phyloP scores from a whole-genome alignment of 306 rosid species.

The Argentina anserina region DNA sequence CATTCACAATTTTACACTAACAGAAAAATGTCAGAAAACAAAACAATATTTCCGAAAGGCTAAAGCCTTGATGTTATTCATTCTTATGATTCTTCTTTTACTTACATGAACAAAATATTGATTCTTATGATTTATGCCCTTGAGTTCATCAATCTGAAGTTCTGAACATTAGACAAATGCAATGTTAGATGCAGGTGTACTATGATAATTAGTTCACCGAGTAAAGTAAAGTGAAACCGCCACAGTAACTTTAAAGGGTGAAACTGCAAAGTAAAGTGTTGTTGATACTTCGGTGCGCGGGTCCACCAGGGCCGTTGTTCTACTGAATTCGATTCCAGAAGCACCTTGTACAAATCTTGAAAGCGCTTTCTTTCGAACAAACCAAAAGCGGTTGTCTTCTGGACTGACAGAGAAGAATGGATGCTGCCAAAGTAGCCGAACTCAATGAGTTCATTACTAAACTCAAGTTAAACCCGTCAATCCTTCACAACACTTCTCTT shows the following conservation, averaged over 20 bases:
- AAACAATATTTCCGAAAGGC: not conserved
- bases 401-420: constrained; percentile 32
- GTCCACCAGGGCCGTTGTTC: not conserved
- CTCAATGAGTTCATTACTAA: constrained; percentile 48
- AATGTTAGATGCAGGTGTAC: too few relatives aligned
- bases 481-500: constrained; percentile 60
- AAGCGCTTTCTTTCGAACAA: not conserved
- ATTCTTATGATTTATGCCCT: not conserved
- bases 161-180: too few relatives aligned
- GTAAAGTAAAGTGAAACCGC: not conserved
- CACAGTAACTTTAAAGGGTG: not conserved
- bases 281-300: too few relatives aligned
- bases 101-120: not conserved
- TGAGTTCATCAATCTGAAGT: not conserved
- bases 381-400: not conserved
- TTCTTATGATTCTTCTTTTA: not conserved
- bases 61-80: not conserved
- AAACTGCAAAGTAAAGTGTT: not conserved
- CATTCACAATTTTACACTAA: not conserved
- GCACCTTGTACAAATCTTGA: not conserved
- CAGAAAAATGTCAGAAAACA: too few relatives aligned
- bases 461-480: constrained; percentile 65
- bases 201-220: too few relatives aligned
- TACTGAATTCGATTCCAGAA: not conserved
- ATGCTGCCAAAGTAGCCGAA: constrained; percentile 35